phyloP scores from a whole-genome alignment of 495 filamentous ascomycete genomes.

The Penicillium macrosclerotiorum region DNA sequence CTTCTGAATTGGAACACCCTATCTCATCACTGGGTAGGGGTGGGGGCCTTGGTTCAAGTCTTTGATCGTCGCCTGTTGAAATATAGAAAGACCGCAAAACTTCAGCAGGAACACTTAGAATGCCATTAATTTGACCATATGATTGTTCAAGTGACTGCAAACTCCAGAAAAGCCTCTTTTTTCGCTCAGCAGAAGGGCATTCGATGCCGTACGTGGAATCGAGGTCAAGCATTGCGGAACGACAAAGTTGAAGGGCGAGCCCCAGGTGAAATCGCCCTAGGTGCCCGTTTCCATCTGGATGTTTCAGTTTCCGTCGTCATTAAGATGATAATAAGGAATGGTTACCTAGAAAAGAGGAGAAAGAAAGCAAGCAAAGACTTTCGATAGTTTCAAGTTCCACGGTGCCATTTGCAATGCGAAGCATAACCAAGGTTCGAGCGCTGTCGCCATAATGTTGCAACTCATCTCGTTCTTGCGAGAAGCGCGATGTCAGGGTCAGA shows the following conservation, averaged over 20 bases:
- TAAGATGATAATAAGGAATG: neutral
- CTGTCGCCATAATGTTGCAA: conserved; percentile 40
- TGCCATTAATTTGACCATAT: conserved; percentile 41
- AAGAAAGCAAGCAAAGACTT: conserved; percentile 43
- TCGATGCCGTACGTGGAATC: conserved; percentile 32
- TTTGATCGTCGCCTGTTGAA: conserved; percentile 19
- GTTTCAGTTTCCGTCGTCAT: neutral
- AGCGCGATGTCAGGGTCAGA: conserved; percentile 40
- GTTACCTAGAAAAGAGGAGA: conserved; percentile 41
- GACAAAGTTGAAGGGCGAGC: conserved; percentile 43
- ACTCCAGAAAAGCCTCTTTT: conserved; percentile 46
- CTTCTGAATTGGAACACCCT: conserved; percentile 27
- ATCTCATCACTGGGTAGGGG: conserved; percentile 36
- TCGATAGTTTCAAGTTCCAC: conserved; percentile 46
- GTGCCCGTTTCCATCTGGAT: conserved; percentile 38
- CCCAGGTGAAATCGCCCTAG: conserved; percentile 44
- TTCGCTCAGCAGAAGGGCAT: conserved; percentile 33
- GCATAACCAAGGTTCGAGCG: conserved; percentile 43
- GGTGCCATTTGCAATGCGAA: conserved; percentile 46
- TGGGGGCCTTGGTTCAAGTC: conserved; percentile 24
- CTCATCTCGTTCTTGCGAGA: conserved; percentile 37
- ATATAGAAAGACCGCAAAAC: conserved; percentile 33
- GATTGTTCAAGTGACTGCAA: conserved; percentile 41
- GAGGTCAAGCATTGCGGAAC: conserved; percentile 42
- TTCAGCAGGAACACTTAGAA: conserved; percentile 34